phyloP scores from a whole-genome alignment of 2,329 filamentous ascomycete genomes.

The Tolypocladium sp. region DNA sequence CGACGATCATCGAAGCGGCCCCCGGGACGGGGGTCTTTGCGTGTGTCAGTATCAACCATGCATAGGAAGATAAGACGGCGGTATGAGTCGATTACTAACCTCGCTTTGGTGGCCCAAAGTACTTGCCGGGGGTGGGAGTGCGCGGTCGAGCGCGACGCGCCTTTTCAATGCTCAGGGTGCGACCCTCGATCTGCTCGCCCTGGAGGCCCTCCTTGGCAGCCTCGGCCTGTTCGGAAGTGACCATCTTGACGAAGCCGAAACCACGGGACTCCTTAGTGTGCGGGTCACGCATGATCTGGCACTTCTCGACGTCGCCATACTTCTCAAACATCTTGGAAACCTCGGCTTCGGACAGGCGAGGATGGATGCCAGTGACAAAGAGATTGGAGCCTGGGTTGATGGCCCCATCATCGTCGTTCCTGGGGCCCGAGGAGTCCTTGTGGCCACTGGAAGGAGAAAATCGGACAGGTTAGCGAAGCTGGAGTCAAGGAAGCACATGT shows the following conservation, averaged over 20 bases:
- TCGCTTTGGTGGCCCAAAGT: slow-evolving; percentile 97
- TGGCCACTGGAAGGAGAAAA: slow-evolving; percentile 24
- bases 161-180: slow-evolving; percentile 97
- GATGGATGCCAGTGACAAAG: slow-evolving; percentile 97
- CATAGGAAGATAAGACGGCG: not conserved
- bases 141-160: slow-evolving; percentile 89
- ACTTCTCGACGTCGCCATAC: slow-evolving; percentile 97
- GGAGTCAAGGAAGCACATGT: slow-evolving; percentile 4
- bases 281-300: slow-evolving; percentile 98
- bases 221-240: slow-evolving; percentile 87
- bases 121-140: slow-evolving; percentile 96
- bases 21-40: slow-evolving; percentile 22
- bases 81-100: slow-evolving; percentile 47
- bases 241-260: slow-evolving; percentile 99
- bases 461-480: not conserved
- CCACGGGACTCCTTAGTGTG: slow-evolving; percentile 98
- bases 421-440: slow-evolving; percentile 43
- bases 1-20: slow-evolving; percentile 52
- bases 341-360: slow-evolving; percentile 79
- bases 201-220: slow-evolving; percentile 94
- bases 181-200: slow-evolving; percentile 88
- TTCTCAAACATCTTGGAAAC: slow-evolving; percentile 96
- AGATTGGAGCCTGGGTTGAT: slow-evolving; percentile 94
- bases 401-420: slow-evolving; percentile 61
- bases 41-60: not conserved